Conservation (phyloP, 768 basidiomycete genomes). For the Rhizopogon rudus region DNA sequence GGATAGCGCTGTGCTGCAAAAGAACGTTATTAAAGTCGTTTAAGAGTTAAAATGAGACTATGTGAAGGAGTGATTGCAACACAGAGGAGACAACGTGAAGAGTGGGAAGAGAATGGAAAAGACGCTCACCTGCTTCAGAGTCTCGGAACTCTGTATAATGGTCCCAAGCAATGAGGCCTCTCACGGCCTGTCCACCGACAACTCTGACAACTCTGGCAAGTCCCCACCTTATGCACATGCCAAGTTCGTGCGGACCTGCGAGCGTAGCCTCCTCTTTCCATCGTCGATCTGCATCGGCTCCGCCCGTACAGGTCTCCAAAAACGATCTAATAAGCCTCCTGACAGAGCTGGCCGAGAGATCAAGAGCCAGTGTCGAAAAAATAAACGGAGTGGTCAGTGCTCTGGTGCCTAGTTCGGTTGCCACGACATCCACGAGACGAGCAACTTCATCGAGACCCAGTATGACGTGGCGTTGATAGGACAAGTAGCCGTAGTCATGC, state of each 20-base stretch:
- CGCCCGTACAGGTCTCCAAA: constrained; percentile 52
- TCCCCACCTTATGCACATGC: constrained; percentile 92
- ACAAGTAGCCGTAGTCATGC: constrained; percentile 69
- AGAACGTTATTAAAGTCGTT: not conserved
- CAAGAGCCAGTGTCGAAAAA: constrained; percentile 85
- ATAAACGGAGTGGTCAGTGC: constrained; percentile 88
- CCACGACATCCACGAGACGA: constrained; percentile 65
- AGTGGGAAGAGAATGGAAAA: constrained; percentile 9
- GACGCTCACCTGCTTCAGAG: constrained; percentile 69
- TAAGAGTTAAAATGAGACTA: constrained; percentile 1
- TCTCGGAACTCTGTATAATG: constrained; percentile 78
- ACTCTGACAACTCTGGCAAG: constrained; percentile 74
- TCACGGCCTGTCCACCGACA: constrained; percentile 63
- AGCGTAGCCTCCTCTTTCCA: constrained; percentile 83
- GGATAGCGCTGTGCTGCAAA: constrained; percentile 57
- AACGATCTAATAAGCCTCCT: constrained; percentile 78
- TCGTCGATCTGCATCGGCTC: constrained; percentile 40
- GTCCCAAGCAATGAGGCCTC: constrained; percentile 85
- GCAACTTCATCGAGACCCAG: constrained; percentile 72
- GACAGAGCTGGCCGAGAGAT: constrained; percentile 71
- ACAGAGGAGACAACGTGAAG: constrained; percentile 16
- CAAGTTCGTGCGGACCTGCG: constrained; percentile 83
- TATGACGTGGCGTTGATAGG: constrained; percentile 66
- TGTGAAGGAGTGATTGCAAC: constrained; percentile 8
- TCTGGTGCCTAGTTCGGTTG: constrained; percentile 64